phyloP scores from a whole-genome alignment of 345 rosid species.

The Lepidium aucheri region DNA sequence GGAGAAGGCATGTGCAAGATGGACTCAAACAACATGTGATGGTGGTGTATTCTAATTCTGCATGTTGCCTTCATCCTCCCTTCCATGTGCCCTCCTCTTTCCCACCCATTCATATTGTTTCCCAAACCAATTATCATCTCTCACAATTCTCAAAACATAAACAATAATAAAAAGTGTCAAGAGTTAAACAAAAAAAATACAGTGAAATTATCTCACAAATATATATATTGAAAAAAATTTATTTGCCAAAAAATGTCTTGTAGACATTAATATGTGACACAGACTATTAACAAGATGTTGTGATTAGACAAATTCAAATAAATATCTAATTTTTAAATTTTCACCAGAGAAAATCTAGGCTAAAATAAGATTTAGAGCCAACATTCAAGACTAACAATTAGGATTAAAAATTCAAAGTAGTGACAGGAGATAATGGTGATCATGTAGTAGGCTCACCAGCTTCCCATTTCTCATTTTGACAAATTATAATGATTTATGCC shows the following conservation, averaged over 20 bases:
- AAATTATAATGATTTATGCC: constrained; percentile 8
- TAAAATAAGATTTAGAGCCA: neutral
- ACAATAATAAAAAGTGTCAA: too few species aligned
- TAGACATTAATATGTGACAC: neutral
- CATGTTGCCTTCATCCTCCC: constrained; percentile 9
- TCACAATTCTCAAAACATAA: neutral
- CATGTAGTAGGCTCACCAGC: constrained; percentile 29
- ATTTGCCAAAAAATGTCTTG: neutral
- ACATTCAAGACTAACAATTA: constrained; percentile 13
- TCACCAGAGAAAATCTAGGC: neutral
- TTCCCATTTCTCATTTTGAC: constrained; percentile 22
- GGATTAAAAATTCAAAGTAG: neutral
- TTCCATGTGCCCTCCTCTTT: constrained; percentile 21
- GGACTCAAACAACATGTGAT: constrained; percentile 16
- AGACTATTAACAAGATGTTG: neutral
- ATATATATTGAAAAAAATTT: too few species aligned
- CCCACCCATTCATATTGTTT: neutral
- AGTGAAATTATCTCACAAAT: too few species aligned
- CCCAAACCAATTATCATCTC: neutral
- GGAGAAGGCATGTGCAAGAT: neutral
- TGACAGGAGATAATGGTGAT: constrained; percentile 13
- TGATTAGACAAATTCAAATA: neutral
- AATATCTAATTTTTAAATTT: neutral
- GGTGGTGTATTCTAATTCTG: neutral
- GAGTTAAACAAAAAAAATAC: too few species aligned